Evolutionary conservation across 371 early-diverging fungal species (phyloP).

Genomic region (Catenaria anguillulae): DNA sequence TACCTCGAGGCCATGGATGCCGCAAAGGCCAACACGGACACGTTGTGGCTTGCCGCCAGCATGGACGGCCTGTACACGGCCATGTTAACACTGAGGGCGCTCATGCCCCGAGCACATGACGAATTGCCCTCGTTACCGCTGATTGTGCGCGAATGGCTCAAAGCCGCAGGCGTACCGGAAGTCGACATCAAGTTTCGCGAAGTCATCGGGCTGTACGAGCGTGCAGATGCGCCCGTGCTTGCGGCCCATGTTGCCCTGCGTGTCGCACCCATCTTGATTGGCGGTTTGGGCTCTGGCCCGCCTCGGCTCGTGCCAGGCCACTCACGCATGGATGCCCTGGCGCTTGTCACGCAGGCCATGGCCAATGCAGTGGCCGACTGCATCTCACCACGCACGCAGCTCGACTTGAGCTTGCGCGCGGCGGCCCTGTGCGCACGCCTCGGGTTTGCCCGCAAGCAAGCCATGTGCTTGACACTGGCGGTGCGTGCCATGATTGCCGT

Average conservation of each 20-base stretch:
- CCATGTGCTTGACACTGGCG: slow-evolving; percentile 51
- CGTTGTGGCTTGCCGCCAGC: slow-evolving; percentile 62
- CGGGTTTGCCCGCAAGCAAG: slow-evolving; percentile 54
- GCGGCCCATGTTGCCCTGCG: slow-evolving; percentile 21
- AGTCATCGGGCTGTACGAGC: slow-evolving; percentile 25
- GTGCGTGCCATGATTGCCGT: slow-evolving; percentile 36
- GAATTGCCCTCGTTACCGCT: slow-evolving; percentile 12
- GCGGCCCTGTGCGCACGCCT: slow-evolving; percentile 41
- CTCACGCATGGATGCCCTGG: background rate
- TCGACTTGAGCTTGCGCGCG: background rate
- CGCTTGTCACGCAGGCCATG: background rate
- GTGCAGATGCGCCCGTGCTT: slow-evolving; percentile 11
- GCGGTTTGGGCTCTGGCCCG: too few relatives aligned
- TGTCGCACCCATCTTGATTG: slow-evolving; percentile 13
- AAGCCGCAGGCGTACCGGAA: background rate
- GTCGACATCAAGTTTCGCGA: slow-evolving; percentile 20
- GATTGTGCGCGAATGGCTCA: slow-evolving; percentile 7
- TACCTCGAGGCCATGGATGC: slow-evolving; percentile 52
- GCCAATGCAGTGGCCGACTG: background rate
- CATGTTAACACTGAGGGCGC: slow-evolving; percentile 40
- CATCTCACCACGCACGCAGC: background rate
- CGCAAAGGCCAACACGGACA: slow-evolving; percentile 48
- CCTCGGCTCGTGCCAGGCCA: too few relatives aligned
- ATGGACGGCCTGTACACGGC: slow-evolving; percentile 56
- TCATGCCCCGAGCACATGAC: slow-evolving; percentile 20